Percentiles rank a stretch among this genome's conserved stretches.
phyloP scores from a whole-genome alignment of 371 early-diverging fungal species.

The Mortierella sp. region DNA sequence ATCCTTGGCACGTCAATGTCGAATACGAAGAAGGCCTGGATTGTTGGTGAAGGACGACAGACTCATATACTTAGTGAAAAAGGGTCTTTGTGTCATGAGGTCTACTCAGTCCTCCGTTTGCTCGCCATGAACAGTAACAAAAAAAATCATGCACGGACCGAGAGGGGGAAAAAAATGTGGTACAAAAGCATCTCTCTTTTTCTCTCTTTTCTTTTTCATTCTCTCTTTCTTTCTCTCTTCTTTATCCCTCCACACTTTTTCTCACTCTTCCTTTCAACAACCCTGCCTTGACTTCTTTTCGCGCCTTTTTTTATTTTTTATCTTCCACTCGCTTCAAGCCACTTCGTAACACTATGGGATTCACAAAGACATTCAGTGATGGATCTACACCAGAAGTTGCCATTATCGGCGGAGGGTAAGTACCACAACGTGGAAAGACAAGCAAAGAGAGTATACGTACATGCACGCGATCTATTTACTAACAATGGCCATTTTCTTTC shows the following conservation, averaged over 20 bases:
- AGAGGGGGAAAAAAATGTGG: background rate
- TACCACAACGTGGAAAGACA: background rate
- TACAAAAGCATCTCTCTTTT: background rate
- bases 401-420: constrained; percentile 52
- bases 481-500: too few relatives aligned
- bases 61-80: background rate
- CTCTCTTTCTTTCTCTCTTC: background rate
- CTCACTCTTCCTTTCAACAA: too few relatives aligned
- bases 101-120: background rate
- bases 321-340: background rate
- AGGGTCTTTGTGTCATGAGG: background rate
- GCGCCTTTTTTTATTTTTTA: background rate
- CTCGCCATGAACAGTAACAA: background rate
- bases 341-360: constrained; percentile 18
- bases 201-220: background rate
- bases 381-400: constrained; percentile 42
- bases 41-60: too few relatives aligned
- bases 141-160: background rate
- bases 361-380: constrained; percentile 36
- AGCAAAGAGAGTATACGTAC: background rate
- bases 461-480: too few relatives aligned
- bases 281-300: background rate
- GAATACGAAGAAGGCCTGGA: background rate
- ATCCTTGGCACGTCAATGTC: background rate
- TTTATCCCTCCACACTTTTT: background rate